Conservation (phyloP, 108 stramenopile species). For the Cylindrotheca fusiformis region DNA sequence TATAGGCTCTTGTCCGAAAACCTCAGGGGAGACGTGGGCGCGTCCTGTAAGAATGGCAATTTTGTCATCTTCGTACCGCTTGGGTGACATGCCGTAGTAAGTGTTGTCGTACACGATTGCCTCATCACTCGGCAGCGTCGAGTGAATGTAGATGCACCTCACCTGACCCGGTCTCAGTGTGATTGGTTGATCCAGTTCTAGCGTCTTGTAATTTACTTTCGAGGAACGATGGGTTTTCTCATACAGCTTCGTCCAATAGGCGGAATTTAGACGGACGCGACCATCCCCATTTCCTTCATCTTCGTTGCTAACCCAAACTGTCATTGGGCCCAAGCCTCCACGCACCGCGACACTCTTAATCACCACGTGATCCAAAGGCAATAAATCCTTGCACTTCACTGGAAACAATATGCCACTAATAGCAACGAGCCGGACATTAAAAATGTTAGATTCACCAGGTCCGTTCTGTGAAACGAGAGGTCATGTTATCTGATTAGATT, state of each 20-base stretch:
- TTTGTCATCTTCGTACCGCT: slow-evolving; percentile 69
- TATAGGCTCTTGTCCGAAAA: slow-evolving; percentile 69
- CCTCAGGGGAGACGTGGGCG: slow-evolving; percentile 68
- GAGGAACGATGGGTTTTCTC: slow-evolving; percentile 59
- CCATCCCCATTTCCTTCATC: slow-evolving; percentile 1
- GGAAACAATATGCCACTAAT: slow-evolving; percentile 85
- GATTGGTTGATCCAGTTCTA: slow-evolving; percentile 69
- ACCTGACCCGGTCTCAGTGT: slow-evolving; percentile 67
- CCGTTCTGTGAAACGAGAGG: too few species aligned
- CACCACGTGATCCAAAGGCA: slow-evolving; percentile 73
- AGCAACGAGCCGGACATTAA: too few species aligned
- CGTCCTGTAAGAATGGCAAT: slow-evolving; percentile 69
- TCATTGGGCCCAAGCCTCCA: slow-evolving; percentile 64
- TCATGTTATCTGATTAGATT: too few species aligned
- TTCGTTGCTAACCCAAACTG: slow-evolving; percentile 78
- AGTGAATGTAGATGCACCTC: slow-evolving; percentile 77
- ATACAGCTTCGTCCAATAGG: slow-evolving; percentile 78
- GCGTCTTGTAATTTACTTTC: slow-evolving; percentile 43
- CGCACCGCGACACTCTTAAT: slow-evolving; percentile 66
- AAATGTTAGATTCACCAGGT: too few species aligned
- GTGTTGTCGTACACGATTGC: slow-evolving; percentile 86
- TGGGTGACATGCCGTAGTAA: slow-evolving; percentile 24
- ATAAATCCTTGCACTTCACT: slow-evolving; percentile 67
- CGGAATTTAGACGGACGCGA: slow-evolving; percentile 22
- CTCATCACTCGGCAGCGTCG: slow-evolving; percentile 65